Conservation (phyloP, 768 basidiomycete genomes). For the Hypsizygus marmoreus region DNA sequence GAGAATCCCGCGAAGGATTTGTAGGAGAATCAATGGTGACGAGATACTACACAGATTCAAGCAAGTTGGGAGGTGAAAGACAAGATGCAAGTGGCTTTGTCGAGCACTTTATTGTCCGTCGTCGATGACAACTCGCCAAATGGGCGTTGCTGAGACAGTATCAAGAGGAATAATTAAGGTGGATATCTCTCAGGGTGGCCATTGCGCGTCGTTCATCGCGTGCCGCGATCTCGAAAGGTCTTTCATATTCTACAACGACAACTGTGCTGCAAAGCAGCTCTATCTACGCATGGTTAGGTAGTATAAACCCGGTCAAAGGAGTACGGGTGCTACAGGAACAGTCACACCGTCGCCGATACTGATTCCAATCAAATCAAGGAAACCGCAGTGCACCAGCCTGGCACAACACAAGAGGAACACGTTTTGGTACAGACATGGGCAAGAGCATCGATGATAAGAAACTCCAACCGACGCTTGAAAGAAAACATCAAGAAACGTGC, state of each 20-base stretch:
- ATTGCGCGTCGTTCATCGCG: slow-evolving; percentile 1
- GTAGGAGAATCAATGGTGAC: slow-evolving; percentile 72
- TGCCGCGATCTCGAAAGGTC: not conserved
- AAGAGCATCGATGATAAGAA: too few species aligned
- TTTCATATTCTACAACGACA: slow-evolving; percentile 1
- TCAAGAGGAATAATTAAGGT: slow-evolving; percentile 23
- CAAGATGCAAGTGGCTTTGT: slow-evolving; percentile 5
- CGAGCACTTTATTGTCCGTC: slow-evolving; percentile 17
- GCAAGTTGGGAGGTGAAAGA: slow-evolving; percentile 11
- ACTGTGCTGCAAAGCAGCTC: not conserved
- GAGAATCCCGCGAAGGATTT: slow-evolving; percentile 57
- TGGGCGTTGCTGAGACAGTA: slow-evolving; percentile 23
- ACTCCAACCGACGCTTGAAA: too few species aligned
- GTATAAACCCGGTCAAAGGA: too few species aligned
- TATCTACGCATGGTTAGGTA: too few species aligned
- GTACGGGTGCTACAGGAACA: not conserved
- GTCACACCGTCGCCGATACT: not conserved
- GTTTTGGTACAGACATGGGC: too few species aligned
- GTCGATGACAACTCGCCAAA: slow-evolving; percentile 13
- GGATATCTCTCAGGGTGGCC: not conserved
- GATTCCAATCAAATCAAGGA: slow-evolving; percentile 4
- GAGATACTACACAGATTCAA: slow-evolving; percentile 17
- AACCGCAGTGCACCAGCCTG: not conserved
- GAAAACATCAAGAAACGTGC: too few species aligned
- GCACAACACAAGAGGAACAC: slow-evolving; percentile 5